These are phyloP conservation scores for Boletellus ananiceps DNA, from an alignment of 768 basidiomycete genomes.

Conservation along the genomic window DNA sequence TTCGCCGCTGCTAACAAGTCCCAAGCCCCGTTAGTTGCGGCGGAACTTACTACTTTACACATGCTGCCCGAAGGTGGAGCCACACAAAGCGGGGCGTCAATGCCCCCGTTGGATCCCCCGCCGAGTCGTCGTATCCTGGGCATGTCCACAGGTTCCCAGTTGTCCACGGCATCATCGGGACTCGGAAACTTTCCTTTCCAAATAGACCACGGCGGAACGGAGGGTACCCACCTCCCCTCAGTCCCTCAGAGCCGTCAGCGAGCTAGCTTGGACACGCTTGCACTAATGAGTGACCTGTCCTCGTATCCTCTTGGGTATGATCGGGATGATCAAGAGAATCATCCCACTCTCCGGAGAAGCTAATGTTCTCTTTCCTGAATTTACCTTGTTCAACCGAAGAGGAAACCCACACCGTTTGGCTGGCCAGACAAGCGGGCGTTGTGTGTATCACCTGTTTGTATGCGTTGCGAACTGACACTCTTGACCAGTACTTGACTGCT, in stretches of 20 bases:
- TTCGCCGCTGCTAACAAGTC: constrained; percentile 33
- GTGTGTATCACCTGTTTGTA: constrained; percentile 30
- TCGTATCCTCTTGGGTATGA: constrained; percentile 83
- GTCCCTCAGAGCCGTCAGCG: constrained; percentile 50
- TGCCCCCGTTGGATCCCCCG: constrained; percentile 38
- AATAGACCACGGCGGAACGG: constrained; percentile 58
- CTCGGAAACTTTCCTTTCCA: constrained; percentile 85
- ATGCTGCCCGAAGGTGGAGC: constrained; percentile 7
- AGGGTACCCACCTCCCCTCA: constrained; percentile 32
- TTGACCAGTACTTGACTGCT: too few relatives aligned
- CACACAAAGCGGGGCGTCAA: constrained; percentile 33
- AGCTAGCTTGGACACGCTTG: constrained; percentile 82
- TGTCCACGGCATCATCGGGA: constrained; percentile 76
- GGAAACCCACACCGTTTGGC: constrained; percentile 21
- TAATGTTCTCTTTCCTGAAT: constrained; percentile 11
- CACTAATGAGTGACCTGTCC: constrained; percentile 75
- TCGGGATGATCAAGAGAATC: constrained; percentile 28
- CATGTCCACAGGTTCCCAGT: constrained; percentile 69
- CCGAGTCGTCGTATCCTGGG: constrained; percentile 61
- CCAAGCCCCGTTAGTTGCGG: constrained; percentile 2
- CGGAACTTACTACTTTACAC: not conserved
- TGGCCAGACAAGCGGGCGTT: constrained; percentile 24
- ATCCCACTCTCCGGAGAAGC: constrained; percentile 24
- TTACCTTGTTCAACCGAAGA: constrained; percentile 5
- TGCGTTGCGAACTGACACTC: constrained; percentile 12